phyloP scores from a whole-genome alignment of 2,329 filamentous ascomycete species.

The Fusarium scirpi region DNA sequence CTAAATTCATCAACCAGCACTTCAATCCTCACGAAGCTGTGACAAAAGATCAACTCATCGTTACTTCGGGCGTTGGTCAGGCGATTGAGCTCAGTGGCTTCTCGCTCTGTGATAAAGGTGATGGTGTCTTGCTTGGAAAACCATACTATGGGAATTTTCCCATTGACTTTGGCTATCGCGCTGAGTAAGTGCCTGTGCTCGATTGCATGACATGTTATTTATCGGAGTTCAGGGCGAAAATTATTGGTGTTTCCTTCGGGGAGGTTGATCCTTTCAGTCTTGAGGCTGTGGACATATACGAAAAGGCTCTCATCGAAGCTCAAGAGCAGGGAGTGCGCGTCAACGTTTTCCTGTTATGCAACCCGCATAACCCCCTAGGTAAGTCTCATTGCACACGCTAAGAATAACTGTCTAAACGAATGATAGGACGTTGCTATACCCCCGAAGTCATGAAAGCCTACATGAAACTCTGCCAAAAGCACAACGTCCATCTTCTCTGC shows the following conservation, averaged over 20 bases:
- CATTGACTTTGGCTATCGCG: background rate
- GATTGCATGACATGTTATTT: background rate
- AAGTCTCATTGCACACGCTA: rapidly evolving
- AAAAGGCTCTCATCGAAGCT: background rate
- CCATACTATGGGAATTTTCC: conserved; percentile 1
- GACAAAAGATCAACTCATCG: rapidly evolving
- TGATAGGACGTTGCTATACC: background rate
- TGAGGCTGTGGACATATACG: background rate
- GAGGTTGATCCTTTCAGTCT: background rate
- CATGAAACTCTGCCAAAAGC: conserved; percentile 4
- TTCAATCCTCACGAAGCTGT: background rate
- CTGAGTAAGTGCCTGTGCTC: background rate
- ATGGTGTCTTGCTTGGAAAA: background rate
- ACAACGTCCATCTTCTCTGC: background rate
- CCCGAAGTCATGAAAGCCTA: background rate
- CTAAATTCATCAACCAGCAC: background rate
- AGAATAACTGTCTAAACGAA: rapidly evolving
- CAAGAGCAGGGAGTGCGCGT: background rate
- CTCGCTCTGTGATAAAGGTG: background rate
- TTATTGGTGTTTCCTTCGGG: background rate
- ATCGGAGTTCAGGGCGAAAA: background rate
- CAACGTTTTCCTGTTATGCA: background rate
- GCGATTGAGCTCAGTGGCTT: background rate
- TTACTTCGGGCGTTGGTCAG: background rate
- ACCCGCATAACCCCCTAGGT: background rate